These are phyloP conservation scores for Aspergillus diversus DNA, from an alignment of 495 filamentous ascomycete genomes.

Conservation along the genomic window DNA sequence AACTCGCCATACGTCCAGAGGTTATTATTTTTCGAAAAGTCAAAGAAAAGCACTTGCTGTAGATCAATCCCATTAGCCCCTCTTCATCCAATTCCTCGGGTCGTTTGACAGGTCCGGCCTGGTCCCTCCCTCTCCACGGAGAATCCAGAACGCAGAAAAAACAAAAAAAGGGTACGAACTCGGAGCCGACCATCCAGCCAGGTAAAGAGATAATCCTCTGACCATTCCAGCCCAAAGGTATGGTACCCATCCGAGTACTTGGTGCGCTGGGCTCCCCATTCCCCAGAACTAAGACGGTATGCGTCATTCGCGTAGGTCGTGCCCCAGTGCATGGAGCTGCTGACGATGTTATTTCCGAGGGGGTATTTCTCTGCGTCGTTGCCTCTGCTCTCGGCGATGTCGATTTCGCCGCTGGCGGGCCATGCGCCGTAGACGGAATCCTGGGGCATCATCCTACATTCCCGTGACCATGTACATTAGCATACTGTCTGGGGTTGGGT, in stretches of 20 bases:
- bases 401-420: slow-evolving; percentile 11
- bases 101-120: no score
- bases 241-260: slow-evolving; percentile 11
- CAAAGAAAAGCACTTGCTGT: slow-evolving; percentile 11
- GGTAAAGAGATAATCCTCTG: slow-evolving; percentile 9
- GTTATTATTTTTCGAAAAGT: slow-evolving; percentile 6
- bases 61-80: not conserved
- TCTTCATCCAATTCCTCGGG: not conserved
- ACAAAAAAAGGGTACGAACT: not conserved
- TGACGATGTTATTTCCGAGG: slow-evolving; percentile 11
- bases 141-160: no score
- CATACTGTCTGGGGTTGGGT: not conserved
- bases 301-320: slow-evolving; percentile 8
- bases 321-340: slow-evolving; percentile 8
- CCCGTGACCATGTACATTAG: not conserved
- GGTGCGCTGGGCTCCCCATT: slow-evolving; percentile 10
- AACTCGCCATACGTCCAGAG: slow-evolving; percentile 13
- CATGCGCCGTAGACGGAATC: slow-evolving; percentile 5
- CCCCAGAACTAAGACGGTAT: not conserved
- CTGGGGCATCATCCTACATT: slow-evolving; percentile 13
- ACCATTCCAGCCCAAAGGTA: slow-evolving; percentile 13
- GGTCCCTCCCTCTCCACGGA: no score
- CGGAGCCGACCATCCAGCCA: slow-evolving; percentile 11
- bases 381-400: slow-evolving; percentile 11
- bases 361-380: slow-evolving; percentile 11